Evolutionary conservation across 805 yeast species (phyloP), one percentile per base, ranked within the genome.

Genomic region (Myxozyma mucilagina): DNA sequence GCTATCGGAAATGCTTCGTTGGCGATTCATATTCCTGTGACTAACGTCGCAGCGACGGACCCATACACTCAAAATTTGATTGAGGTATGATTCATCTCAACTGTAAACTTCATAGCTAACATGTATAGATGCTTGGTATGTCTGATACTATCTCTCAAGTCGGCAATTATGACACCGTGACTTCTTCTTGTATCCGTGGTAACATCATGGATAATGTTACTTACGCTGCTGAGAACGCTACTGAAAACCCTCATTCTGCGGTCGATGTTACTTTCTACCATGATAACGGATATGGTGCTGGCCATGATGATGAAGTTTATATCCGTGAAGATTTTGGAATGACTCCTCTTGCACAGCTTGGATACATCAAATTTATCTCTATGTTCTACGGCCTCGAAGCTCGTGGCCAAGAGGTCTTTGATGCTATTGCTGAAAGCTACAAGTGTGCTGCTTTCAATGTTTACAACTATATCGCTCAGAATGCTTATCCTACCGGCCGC

Each of bases 221-320:
- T 18, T 44, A 43, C 36, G 56, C 39, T 14, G 42, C 39, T 24
- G 49, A 43, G n/a, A 29, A 51, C 48, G 39, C 42, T 16, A 29
- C 9, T 24, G 45, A 24, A 14, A 51, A 42, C 41, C 16, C 59
- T 20, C 24, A 53, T 41, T 31, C 51, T 47, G 44, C 36, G 14
- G 56, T 56, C 16, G 60, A 56, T 42, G 56, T 56, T 13, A 49
- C 60, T 13, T 56, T 56, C 49, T 56, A 16, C 29, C 59, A 59
- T 10, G 49, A 24, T 16, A 13, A 39, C 34, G 35, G 16, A 18
- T 10, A 18, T 9, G 39, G 10, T 36, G 34, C 16, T 32, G 56
- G 24, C 5, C 31, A 34, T 14, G 14, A 48, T 7, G 48, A 24
- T 16, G 35, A 20, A n/a, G 56, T 56, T 9, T 50, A 20, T 16